Base-by-base conservation (phyloP, 202 grass and related monocot genomes). In the Zizania palustris region DNA sequence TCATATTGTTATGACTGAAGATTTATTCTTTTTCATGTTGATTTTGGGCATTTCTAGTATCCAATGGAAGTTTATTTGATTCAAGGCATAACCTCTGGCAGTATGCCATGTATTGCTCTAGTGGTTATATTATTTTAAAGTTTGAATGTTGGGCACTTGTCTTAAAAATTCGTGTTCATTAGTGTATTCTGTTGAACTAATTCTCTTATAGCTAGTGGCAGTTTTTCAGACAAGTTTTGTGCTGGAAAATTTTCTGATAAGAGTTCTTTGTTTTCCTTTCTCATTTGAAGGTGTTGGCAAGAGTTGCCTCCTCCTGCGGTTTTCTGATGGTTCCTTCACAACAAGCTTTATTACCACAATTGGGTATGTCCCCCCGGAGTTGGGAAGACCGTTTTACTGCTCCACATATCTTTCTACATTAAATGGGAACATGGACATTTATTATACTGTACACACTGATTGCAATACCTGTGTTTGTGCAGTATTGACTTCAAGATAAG, bases 311-410 rank as follows among this genome's bases (percentile, higher is more conserved):
- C 94, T 97, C 10, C 85, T 97, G 82, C 83, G 91, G 51, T 97
- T 97, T 73, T 97, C 94, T 46, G 94, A 94, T 88, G 94, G 94
- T 57, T 97, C 94, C 63, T 97, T 97, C 82, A 97, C 94, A 3
- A 97, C 94, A 59, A 97, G 94, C 64, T 97, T 97, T 77, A 97
- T 97, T 59, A 97, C 94, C 65, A 97, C 94, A 62, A 97, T 97
- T 43, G 94, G 94, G 94, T 94, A 74, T 35, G 80, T 78, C 21
- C 49, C 28, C 28, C 28, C 33, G 59, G 36, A 69, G 21, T 15
- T 43, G 49, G 58, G 11, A 80, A 56, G 9, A 39, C 81, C 78
- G 1, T 39, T 74, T 14, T 37, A 18, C 5, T 56, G 38, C 38
- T 72, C 6, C 28, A 28, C 28, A 28, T 28, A 28, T 28, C 28